Evolutionary conservation across 805 yeast genomes (phyloP).

Genomic region (Myxozyma neotropica): DNA sequence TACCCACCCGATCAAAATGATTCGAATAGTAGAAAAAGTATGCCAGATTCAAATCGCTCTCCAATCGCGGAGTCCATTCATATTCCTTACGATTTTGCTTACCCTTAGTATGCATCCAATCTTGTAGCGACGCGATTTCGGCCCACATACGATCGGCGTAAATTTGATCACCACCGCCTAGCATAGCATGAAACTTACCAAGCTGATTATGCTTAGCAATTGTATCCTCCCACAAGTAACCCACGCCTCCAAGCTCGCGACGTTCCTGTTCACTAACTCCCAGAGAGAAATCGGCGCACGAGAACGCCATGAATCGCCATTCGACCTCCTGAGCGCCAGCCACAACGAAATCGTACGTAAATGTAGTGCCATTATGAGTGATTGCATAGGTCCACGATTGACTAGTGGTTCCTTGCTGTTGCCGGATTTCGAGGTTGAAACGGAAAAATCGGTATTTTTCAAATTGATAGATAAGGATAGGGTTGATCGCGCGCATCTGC

Average conservation of each 20-base stretch:
- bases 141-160: conserved; percentile 81
- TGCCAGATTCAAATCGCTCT: conserved; percentile 59
- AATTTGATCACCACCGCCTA: conserved; percentile 97
- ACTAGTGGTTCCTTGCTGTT: conserved; percentile 8
- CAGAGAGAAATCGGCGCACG: conserved; percentile 34
- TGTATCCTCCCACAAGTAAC: conserved; percentile 87
- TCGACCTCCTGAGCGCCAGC: conserved; percentile 25
- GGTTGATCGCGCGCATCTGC: conserved; percentile 18
- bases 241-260: conserved; percentile 55
- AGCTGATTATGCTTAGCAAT: conserved; percentile 60
- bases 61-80: conserved; percentile 52
- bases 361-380: conserved; percentile 21
- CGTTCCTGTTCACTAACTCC: conserved; percentile 30
- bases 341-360: conserved; percentile 31
- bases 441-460: conserved; percentile 23
- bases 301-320: conserved; percentile 34
- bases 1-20: conserved; percentile 86
- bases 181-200: conserved; percentile 83
- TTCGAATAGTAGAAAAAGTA: conserved; percentile 73
- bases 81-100: conserved; percentile 50
- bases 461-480: conserved; percentile 17
- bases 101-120: conserved; percentile 66
- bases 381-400: conserved; percentile 32
- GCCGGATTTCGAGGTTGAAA: conserved; percentile 16
- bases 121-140: conserved; percentile 49